A percentile compares a stretch with the other conserved stretches of the same genome.
Conservation (phyloP, 2,329 filamentous ascomycete species). For the Hortaea werneckii region DNA sequence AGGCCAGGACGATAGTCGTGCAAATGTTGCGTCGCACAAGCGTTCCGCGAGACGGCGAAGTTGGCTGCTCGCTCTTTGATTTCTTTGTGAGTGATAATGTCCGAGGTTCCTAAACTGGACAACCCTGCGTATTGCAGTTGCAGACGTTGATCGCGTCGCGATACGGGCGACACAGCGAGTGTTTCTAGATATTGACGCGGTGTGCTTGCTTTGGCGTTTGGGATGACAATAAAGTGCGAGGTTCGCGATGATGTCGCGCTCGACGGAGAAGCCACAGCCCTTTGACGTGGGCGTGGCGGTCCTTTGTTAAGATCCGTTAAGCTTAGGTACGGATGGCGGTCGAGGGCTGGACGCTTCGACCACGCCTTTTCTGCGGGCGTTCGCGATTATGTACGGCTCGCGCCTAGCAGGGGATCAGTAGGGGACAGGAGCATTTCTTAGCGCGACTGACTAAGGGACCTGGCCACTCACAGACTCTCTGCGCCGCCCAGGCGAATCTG, state of each 20-base stretch:
- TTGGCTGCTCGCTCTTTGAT: constrained; percentile 13
- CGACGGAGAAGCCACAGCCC: constrained; percentile 9
- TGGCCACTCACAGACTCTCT: constrained; percentile 13
- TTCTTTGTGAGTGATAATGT: constrained; percentile 26
- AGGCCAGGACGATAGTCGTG: constrained; percentile 37
- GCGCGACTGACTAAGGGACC: constrained; percentile 16
- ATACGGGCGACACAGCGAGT: too few relatives aligned
- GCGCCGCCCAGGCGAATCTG: constrained; percentile 15
- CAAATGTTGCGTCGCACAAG: constrained; percentile 36
- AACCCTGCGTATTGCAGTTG: constrained; percentile 16
- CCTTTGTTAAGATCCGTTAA: constrained; percentile 44
- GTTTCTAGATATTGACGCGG: too few relatives aligned
- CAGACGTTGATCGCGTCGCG: too few relatives aligned
- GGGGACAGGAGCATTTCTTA: constrained; percentile 10
- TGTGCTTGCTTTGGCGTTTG: too few relatives aligned
- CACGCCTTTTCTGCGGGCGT: constrained; percentile 18
- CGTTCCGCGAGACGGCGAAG: constrained; percentile 19
- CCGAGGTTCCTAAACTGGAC: constrained; percentile 22
- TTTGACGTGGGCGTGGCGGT: constrained; percentile 35
- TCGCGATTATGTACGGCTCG: constrained; percentile 18
- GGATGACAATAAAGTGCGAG: not conserved
- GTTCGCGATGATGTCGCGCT: constrained; percentile 7
- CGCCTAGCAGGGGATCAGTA: constrained; percentile 10
- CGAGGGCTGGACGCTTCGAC: constrained; percentile 35
- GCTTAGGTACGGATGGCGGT: constrained; percentile 38